phyloP scores from a whole-genome alignment of 208 protist species.

The Zelonia costaricensis region DNA sequence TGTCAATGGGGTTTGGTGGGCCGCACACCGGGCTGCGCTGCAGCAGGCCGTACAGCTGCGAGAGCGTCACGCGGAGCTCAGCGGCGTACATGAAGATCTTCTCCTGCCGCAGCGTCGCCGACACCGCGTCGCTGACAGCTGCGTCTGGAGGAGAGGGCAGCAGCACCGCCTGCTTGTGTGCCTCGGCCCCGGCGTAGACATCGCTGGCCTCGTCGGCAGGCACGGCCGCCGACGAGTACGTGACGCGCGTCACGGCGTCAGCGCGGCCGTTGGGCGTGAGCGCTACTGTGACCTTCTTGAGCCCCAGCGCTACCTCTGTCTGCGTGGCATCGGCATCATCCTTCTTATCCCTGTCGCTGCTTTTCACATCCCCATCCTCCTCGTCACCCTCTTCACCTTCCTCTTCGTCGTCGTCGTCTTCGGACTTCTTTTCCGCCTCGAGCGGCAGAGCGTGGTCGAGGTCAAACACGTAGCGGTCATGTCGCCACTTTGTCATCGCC shows the following conservation, averaged over 20 bases:
- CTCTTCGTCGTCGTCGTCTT: conserved; percentile 18
- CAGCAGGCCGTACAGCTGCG: conserved; percentile 76
- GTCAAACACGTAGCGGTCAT: conserved; percentile 81
- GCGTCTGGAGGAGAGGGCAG: conserved; percentile 2
- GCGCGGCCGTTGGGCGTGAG: conserved; percentile 92
- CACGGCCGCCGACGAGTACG: conserved; percentile 46
- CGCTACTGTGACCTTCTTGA: conserved; percentile 77
- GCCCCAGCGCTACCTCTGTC: not conserved
- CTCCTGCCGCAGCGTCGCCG: conserved; percentile 15
- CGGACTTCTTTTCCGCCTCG: conserved; percentile 18
- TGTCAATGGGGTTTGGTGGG: conserved; percentile 32
- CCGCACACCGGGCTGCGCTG: conserved; percentile 40
- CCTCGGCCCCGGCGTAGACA: conserved; percentile 23
- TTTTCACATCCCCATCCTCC: conserved; percentile 11
- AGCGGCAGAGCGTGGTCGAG: conserved; percentile 54
- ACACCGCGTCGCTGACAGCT: not conserved
- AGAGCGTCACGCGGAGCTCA: conserved; percentile 72
- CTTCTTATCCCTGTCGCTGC: not conserved
- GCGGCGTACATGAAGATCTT: conserved; percentile 86
- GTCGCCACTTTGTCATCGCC: conserved; percentile 67
- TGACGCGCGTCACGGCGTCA: conserved; percentile 85
- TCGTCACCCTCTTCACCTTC: conserved; percentile 33
- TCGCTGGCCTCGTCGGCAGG: conserved; percentile 15
- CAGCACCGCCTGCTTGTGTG: conserved; percentile 23
- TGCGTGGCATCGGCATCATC: not conserved